Evolutionary conservation across 352 stramenopile genomes (phyloP).

Genomic region (Globisporangium nodosum): DNA sequence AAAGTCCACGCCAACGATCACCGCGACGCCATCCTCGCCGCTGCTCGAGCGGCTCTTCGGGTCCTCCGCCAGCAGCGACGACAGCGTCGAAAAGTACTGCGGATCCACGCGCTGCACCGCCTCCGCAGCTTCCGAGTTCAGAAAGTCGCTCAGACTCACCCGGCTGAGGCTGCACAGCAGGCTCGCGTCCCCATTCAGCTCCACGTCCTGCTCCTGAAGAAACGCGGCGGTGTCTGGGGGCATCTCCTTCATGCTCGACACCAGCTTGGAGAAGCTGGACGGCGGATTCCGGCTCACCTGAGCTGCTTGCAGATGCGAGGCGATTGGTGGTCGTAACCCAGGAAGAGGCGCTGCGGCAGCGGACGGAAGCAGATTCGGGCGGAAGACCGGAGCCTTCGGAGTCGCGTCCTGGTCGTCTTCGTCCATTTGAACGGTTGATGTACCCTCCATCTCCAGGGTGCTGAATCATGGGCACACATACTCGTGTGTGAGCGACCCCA

Average conservation of each 20-base stretch:
- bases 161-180: constrained; percentile 47
- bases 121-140: constrained; percentile 11
- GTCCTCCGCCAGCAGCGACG: constrained; percentile 30
- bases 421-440: neutral
- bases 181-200: constrained; percentile 45
- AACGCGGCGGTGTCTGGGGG: constrained; percentile 39
- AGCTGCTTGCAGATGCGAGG: constrained; percentile 5
- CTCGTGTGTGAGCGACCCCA: neutral
- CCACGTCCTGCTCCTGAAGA: constrained; percentile 55
- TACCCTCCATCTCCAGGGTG: constrained; percentile 25
- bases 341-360: neutral
- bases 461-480: neutral
- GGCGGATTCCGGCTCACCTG: constrained; percentile 14
- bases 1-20: constrained; percentile 52
- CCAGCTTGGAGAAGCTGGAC: constrained; percentile 46
- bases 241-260: constrained; percentile 47
- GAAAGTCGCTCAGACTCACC: constrained; percentile 50
- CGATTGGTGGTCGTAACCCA: neutral
- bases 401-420: neutral
- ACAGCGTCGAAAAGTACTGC: constrained; percentile 14
- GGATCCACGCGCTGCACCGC: constrained; percentile 4
- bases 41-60: constrained; percentile 17
- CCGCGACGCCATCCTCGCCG: constrained; percentile 20
- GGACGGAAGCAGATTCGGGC: neutral
- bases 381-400: neutral